Evolutionary conservation across 805 yeast species (phyloP).

Genomic region (Isabelozyma rhagii): DNA sequence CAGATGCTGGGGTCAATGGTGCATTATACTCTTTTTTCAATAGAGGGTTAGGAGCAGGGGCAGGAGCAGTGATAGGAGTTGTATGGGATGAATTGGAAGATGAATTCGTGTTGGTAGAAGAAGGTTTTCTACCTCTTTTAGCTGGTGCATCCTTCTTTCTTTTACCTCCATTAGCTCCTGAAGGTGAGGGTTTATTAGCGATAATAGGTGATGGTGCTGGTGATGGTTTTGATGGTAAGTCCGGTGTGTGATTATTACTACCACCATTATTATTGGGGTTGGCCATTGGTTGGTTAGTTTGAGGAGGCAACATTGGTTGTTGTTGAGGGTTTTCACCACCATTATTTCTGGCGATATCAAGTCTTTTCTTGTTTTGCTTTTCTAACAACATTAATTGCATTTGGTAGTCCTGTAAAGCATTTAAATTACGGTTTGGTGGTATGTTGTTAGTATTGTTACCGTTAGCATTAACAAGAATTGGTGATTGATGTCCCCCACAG

Average conservation of each 20-base stretch:
- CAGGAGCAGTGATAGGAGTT: constrained; percentile 5
- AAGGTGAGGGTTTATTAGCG: constrained; percentile 34
- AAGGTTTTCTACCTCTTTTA: constrained; percentile 33
- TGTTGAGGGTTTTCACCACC: constrained; percentile 13
- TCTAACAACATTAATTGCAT: constrained; percentile 74
- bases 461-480: neutral
- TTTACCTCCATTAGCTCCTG: constrained; percentile 14
- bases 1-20: constrained; percentile 42
- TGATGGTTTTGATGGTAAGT: constrained; percentile 13
- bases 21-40: constrained; percentile 36
- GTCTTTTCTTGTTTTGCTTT: constrained; percentile 67
- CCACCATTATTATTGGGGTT: constrained; percentile 7
- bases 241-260: constrained; percentile 5
- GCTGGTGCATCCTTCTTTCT: constrained; percentile 29
- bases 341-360: constrained; percentile 49
- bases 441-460: constrained; percentile 4
- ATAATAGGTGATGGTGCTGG: constrained; percentile 35
- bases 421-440: constrained; percentile 29
- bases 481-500: neutral
- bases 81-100: constrained; percentile 12
- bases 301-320: constrained; percentile 20
- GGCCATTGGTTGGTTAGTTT: constrained; percentile 5
- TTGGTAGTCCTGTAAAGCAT: constrained; percentile 79
- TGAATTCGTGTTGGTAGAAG: constrained; percentile 11
- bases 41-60: constrained; percentile 6